phyloP scores from a whole-genome alignment of 2,329 filamentous ascomycete genomes.

The Ophiocordyceps robertsii region DNA sequence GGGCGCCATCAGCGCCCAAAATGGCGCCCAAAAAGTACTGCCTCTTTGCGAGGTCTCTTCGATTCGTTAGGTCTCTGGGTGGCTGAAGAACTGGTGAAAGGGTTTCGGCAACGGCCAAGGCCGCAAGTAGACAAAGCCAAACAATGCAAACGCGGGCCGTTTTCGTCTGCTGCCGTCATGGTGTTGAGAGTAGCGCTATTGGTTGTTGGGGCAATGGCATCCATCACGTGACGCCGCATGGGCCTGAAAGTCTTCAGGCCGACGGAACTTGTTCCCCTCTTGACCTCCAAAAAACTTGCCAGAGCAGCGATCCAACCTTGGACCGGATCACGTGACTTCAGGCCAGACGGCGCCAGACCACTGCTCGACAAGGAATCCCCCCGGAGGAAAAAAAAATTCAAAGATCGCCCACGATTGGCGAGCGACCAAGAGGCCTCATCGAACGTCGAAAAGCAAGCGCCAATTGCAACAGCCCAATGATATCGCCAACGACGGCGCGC shows the following conservation, averaged over 20 bases:
- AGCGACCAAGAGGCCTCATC: constrained; percentile 4
- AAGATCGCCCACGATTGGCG: constrained; percentile 8
- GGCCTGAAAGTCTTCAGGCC: constrained; percentile 3
- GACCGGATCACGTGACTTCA: constrained; percentile 17
- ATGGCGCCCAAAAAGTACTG: not conserved
- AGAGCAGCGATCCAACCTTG: constrained; percentile 8
- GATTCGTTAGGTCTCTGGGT: not conserved
- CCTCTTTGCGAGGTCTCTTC: not conserved
- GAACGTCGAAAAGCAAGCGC: constrained; percentile 8
- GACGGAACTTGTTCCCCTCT: constrained; percentile 4
- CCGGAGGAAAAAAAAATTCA: constrained; percentile 11
- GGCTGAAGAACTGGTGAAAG: too few species aligned
- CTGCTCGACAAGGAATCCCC: constrained; percentile 2
- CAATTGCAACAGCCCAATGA: constrained; percentile 12
- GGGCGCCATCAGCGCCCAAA: not conserved
- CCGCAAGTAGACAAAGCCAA: too few species aligned
- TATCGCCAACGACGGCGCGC: constrained; percentile 10
- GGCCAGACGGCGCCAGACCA: constrained; percentile 11
- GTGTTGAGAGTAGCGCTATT: too few species aligned
- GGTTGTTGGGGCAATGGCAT: not conserved
- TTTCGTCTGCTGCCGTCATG: not conserved
- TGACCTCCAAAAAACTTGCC: constrained; percentile 3
- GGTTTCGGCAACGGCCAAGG: too few species aligned
- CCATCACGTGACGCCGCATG: constrained; percentile 15
- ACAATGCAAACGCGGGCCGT: not conserved